phyloP scores from a whole-genome alignment of 75 land plant genomes.

The Cupressus sempervirens region DNA sequence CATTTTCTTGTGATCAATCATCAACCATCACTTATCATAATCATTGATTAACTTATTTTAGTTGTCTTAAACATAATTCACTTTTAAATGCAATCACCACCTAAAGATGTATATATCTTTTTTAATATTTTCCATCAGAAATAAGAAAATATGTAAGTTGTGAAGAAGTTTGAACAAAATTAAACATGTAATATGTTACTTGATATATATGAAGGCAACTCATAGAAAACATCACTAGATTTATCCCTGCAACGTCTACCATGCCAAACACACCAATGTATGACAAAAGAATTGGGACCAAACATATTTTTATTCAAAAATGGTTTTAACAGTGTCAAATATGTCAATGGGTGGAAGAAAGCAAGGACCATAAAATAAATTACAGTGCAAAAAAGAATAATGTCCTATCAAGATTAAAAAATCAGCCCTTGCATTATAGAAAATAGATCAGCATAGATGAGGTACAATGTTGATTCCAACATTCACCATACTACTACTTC shows the following conservation, averaged over 20 bases:
- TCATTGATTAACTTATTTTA: too few species aligned
- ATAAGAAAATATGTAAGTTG: background rate
- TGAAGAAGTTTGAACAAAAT: background rate
- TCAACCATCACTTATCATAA: too few species aligned
- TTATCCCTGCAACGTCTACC: background rate
- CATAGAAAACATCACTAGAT: background rate
- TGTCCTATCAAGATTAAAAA: background rate
- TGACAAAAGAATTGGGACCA: background rate
- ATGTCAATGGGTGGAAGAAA: background rate
- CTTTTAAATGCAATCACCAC: too few species aligned
- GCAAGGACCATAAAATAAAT: background rate
- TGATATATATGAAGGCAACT: background rate
- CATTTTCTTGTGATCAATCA: too few species aligned
- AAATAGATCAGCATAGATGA: background rate
- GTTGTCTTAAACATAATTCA: too few species aligned
- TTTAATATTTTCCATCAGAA: background rate
- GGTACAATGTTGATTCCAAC: background rate
- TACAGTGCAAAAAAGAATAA: background rate
- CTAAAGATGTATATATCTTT: too few species aligned
- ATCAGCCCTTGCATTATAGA: background rate
- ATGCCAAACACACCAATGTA: background rate
- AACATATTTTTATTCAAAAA: background rate
- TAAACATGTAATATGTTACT: background rate
- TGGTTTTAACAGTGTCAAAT: background rate
- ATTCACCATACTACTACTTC: background rate